phyloP scores from a whole-genome alignment of 192 early-diverging fungal genomes.

The Rhizoclosmatium sp. region DNA sequence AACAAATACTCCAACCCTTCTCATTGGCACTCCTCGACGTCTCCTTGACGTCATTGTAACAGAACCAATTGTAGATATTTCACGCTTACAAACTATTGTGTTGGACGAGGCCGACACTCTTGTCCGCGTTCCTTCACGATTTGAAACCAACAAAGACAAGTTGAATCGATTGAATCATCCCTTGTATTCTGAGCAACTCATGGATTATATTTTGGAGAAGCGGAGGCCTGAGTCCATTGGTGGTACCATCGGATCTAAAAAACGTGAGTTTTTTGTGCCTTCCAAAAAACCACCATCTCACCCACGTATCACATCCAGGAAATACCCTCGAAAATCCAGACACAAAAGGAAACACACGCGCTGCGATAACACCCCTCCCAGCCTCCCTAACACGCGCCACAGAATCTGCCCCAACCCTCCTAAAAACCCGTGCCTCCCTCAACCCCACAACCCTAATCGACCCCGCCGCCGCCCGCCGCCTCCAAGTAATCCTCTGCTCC shows the following conservation, averaged over 20 bases:
- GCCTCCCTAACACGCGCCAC: not conserved
- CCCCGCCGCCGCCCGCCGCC: slow-evolving; percentile 19
- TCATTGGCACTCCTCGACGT: slow-evolving; percentile 57
- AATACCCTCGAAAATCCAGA: not conserved
- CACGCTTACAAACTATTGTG: slow-evolving; percentile 49
- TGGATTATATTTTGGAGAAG: slow-evolving; percentile 41
- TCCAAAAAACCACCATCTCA: not conserved
- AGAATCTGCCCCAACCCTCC: not conserved
- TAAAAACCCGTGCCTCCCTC: not conserved
- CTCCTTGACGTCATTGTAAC: slow-evolving; percentile 38
- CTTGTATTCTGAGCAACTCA: slow-evolving; percentile 46
- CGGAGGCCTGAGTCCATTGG: slow-evolving; percentile 25
- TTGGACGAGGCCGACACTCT: slow-evolving; percentile 58
- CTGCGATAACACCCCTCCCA: not conserved
- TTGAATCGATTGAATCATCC: slow-evolving; percentile 45
- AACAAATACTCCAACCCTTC: slow-evolving; percentile 32
- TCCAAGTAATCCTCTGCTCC: slow-evolving; percentile 69
- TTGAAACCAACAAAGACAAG: slow-evolving; percentile 39
- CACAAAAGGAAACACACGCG: not conserved
- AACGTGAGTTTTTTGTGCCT: not conserved
- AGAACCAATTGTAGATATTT: slow-evolving; percentile 32
- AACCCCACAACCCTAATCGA: slow-evolving; percentile 12
- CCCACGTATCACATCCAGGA: not conserved
- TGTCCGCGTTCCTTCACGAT: slow-evolving; percentile 38
- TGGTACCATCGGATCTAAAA: slow-evolving; percentile 1